Base-by-base conservation (phyloP, 768 basidiomycete species). In the Polyporus arcularius region DNA sequence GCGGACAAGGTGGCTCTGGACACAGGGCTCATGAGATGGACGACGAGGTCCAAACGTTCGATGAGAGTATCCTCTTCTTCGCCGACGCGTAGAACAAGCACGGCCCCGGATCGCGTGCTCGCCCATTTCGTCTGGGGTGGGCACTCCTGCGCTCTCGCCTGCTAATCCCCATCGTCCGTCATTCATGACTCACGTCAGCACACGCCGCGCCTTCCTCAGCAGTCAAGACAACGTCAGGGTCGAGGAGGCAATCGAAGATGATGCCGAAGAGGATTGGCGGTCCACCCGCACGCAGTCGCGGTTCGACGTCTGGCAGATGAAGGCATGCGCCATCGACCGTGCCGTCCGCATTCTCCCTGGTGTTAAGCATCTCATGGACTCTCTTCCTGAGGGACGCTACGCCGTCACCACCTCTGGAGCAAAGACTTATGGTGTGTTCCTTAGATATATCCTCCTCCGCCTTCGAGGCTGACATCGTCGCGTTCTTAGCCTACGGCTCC, bases 321-420 rank as follows among this genome's bases (percentile, higher is more conserved):
- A 87, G 68, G 84, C 85, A 2, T 68, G 79, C 9, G 74, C 70
- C 59, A 80, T 85, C 60, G 82, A 87, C 65, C 82, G 85, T 62
- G 78, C 80, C 16, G 86, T 90, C 41, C 80, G 79, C 53, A 89
- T 90, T 65, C 79, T 90, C 1, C 89, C 89, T 28, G 88, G 89
- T 41, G 89, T 90, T 4, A 78, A 78, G 68, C 75, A 72, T 60
- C 79, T 90, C 77, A 86, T 90, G 62, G 77, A 80, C 57, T 85
- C 85, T 5, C 78, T 90, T 52, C 88, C 89, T 3, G 73, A 76
- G 53, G 86, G 83, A 16, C 79, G 78, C 43, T 90, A 85, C 67
- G 87, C 87, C 14, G 86, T 90, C n/a, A 88, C 88, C 2, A 90
- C 89, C 0, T 88, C 86, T 0, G 88, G 87, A 4, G 87, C 89